Base-by-base conservation (phyloP, 164 flowering plant genomes). In the Dillenia suffruticosa region DNA sequence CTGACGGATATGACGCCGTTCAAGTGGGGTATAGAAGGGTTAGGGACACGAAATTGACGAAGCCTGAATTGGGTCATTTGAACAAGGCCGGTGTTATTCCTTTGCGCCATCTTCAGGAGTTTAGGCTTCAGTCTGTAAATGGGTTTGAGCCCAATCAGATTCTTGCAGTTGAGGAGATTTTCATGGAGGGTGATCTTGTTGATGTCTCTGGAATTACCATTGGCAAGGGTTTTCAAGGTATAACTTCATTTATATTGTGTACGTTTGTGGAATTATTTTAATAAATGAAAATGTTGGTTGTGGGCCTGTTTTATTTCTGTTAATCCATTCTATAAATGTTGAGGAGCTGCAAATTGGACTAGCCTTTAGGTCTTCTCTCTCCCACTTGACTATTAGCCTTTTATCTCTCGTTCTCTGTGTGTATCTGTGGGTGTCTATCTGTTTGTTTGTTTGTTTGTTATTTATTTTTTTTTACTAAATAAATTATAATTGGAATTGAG, bases 141-240 rank as follows among this genome's bases (percentile, higher is more conserved):
- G 92, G 83, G 13, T 88, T 88, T 51, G 88, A 83, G 70, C 78
- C 86, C n/a, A 86, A 74, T 48, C 97, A 92, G 82, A 63, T 56
- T 57, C 77, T 95, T 10, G 72, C 16, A 1, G 54, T 88, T 10
- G 85, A 83, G 4, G 97, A 92, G 49, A 46, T 92, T 45, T 95
- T 95, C 68, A 82, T 81, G 51, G 99, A 92, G 46, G 98, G 97
- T 1, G 98, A 95, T 72, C 75, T 92, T 26, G 93, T 92, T 5
- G 99, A 95, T 70, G 93, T 95, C 8, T 79, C 99, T 3, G 99
- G 97, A 3, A 92, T 78, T 9, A 79, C 96, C 62, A 95, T 95
- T 51, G 99, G 99, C 7, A 95, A 95, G 75, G 99, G 99, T 5
- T 95, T 95, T 61, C 99, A 95, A 84, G 99, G 97, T 87, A 15